Conservation (phyloP, 2,329 filamentous ascomycete species). For the Apiospora hydei region DNA sequence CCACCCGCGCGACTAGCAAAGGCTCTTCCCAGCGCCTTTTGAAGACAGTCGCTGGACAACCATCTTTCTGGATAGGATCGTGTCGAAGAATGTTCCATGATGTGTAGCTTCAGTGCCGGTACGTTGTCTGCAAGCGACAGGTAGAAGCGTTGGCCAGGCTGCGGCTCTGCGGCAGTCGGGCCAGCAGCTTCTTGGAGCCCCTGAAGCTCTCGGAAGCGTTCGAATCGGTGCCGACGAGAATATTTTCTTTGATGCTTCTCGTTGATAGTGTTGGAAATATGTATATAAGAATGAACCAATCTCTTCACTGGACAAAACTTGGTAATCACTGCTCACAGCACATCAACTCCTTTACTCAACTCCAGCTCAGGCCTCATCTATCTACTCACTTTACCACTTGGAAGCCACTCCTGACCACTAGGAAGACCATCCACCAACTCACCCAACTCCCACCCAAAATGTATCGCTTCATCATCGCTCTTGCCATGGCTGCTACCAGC, state of each 20-base stretch:
- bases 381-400: background rate
- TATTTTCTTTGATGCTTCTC: background rate
- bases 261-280: background rate
- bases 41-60: background rate
- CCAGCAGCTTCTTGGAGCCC: background rate
- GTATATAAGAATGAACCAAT: background rate
- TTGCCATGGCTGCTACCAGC: background rate
- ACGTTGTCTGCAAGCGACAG: background rate
- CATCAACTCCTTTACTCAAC: background rate
- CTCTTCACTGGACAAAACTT: background rate
- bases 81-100: background rate
- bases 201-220: background rate
- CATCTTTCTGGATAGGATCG: too few species aligned
- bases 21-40: background rate
- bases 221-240: background rate
- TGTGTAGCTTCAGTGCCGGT: background rate
- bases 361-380: background rate
- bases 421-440: background rate
- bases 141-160: background rate
- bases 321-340: background rate
- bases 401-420: background rate
- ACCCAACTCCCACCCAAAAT: background rate
- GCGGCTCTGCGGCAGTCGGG: background rate
- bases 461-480: background rate
- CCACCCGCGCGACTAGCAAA: background rate